phyloP scores from a whole-genome alignment of 208 protist genomes.

The Leptomonas pyrrhocoris region DNA sequence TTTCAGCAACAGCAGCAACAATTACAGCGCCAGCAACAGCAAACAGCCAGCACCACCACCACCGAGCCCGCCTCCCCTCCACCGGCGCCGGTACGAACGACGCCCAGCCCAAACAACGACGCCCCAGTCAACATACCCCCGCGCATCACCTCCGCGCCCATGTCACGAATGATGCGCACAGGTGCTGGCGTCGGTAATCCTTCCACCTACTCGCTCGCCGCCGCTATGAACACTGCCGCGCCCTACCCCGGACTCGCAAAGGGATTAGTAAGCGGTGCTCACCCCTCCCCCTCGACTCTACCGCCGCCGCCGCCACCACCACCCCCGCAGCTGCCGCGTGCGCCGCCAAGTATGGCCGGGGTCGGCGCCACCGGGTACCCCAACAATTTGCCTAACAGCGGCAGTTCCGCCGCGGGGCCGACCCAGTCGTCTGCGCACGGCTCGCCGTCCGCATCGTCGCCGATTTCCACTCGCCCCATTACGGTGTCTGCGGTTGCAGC shows the following conservation, averaged over 20 bases:
- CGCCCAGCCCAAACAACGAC: constrained; percentile 9
- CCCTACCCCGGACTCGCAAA: constrained; percentile 17
- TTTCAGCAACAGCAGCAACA: constrained; percentile 18
- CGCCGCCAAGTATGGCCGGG: constrained; percentile 1
- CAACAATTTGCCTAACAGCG: background rate
- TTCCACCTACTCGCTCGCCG: constrained; percentile 13
- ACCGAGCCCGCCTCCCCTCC: constrained; percentile 5
- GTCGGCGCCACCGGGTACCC: background rate
- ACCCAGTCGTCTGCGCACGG: constrained; percentile 1
- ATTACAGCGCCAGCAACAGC: constrained; percentile 14
- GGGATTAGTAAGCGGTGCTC: constrained; percentile 4
- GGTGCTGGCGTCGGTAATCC: background rate
- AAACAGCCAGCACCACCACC: constrained; percentile 2
- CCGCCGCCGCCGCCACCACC: background rate
- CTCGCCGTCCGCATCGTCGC: background rate
- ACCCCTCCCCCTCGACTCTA: background rate
- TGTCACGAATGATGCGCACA: constrained; percentile 22
- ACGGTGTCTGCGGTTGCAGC: background rate
- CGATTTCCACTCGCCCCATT: background rate
- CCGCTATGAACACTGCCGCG: background rate
- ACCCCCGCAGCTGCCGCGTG: constrained; percentile 16
- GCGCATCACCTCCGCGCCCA: constrained; percentile 33
- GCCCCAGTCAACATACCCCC: constrained; percentile 22
- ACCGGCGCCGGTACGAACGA: background rate
- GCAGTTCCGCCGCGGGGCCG: background rate